These are phyloP conservation scores for Ricinus communis DNA, from an alignment of 345 rosid species.

Conservation along the genomic window DNA sequence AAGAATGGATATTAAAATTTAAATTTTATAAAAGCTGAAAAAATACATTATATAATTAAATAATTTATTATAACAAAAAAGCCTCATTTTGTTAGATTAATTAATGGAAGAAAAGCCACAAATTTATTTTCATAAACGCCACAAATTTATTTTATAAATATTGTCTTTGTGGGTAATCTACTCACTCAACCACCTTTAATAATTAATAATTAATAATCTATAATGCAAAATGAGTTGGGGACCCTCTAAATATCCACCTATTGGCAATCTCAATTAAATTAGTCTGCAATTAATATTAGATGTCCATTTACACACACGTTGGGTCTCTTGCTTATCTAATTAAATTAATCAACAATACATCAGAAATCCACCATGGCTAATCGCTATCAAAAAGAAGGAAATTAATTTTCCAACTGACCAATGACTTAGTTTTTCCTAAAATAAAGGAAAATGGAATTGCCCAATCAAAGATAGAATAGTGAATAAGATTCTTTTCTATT, in stretches of 20 bases:
- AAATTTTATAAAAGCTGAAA: no score
- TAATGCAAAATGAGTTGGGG: not conserved
- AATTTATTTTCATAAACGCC: no score
- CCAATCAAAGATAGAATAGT: not conserved
- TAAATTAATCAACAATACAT: no score
- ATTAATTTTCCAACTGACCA: not conserved
- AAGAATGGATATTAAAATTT: no score
- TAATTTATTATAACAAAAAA: no score
- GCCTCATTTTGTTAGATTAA: no score
- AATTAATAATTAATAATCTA: not conserved
- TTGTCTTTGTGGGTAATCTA: not conserved
- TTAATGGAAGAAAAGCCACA: no score
- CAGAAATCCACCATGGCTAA: not conserved
- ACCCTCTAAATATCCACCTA: not conserved
- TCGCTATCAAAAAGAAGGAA: not conserved
- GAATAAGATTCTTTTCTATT: no score
- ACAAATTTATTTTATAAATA: no score
- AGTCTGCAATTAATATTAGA: not conserved
- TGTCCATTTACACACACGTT: no score
- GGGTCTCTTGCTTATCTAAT: no score
- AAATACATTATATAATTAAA: no score
- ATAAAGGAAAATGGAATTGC: not conserved
- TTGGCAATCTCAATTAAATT: not conserved
- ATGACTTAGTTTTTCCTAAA: not conserved
- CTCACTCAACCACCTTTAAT: not conserved